Evolutionary conservation across 257 asterid species (phyloP), one percentile per base, ranked within the genome.

Genomic region (Nicotiana undulata): DNA sequence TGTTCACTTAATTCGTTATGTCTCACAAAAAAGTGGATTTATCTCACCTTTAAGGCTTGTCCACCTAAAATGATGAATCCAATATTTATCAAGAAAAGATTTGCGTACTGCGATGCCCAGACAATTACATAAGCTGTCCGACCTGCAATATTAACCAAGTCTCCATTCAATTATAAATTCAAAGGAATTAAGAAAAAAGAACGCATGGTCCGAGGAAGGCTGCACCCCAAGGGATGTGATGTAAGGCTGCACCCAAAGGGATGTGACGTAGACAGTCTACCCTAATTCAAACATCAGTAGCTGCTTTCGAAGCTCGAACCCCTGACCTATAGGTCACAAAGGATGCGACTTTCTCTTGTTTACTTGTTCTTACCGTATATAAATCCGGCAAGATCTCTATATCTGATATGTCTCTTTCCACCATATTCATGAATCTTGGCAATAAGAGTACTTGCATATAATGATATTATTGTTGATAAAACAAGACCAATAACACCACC

Each of bases 381-480:
- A 85, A 72, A 72, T 46, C 78, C 61, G 6, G 60, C 78, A 49
- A 72, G 61, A 72, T 72, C 78, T 85, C 98, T 90, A 37, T 93
- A 95, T 90, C 99, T 89, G 87, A 95, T 95, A 84, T 89, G 99
- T 83, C 99, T 89, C 79, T 87, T 92, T 56, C 97, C 99, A 76
- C 98, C 99, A 75, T 80, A 88, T 85, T 95, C 97, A 79, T 95
- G 99, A 79, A 95, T 97, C 87, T 90, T 89, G 8, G 98, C 99
- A 22, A 95, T 92, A 52, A 95, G 91, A 55, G 90, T 1, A 79
- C 94, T 95, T 12, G 99, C 99, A 52, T 95, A 93, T 59, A 93
- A 81, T 11, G 99, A 95, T 7, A 92, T 70, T 0, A 84, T 65
- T 2, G 98, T 90, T 5, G 99, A 97, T 76, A 92, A 79, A 77